A percentile compares a stretch with the other conserved stretches of the same genome.
Conservation (phyloP, 1,139 yeast species). For the Candida sojae region DNA sequence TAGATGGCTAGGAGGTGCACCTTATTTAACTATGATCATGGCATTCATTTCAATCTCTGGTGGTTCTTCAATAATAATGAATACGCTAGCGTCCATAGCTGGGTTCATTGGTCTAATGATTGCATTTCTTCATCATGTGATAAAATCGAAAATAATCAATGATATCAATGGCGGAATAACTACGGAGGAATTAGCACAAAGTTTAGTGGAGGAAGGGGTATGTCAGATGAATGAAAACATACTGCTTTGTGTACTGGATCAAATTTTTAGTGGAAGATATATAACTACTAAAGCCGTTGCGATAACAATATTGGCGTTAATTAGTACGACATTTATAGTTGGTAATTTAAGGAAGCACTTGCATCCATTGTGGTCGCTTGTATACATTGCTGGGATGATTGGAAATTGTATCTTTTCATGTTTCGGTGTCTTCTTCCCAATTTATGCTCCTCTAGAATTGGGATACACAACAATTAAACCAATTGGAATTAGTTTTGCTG, state of each 20-base stretch:
- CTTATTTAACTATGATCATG: slow-evolving; percentile 29
- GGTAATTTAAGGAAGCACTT: slow-evolving; percentile 24
- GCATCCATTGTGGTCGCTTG: slow-evolving; percentile 22
- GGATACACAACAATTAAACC: slow-evolving; percentile 26
- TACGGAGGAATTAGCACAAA: slow-evolving; percentile 16
- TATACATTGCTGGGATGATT: slow-evolving; percentile 26
- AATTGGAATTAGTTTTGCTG: slow-evolving; percentile 25
- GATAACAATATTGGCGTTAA: slow-evolving; percentile 25
- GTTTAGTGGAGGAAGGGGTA: slow-evolving; percentile 26
- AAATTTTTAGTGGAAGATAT: slow-evolving; percentile 31
- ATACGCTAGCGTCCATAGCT: slow-evolving; percentile 18
- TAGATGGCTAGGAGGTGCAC: slow-evolving; percentile 32
- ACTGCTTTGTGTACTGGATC: slow-evolving; percentile 20
- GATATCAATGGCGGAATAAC: slow-evolving; percentile 29
- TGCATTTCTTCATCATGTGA: slow-evolving; percentile 28
- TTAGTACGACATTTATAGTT: slow-evolving; percentile 24
- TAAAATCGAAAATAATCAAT: slow-evolving; percentile 28
- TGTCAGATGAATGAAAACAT: slow-evolving; percentile 25
- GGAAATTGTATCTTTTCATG: slow-evolving; percentile 23
- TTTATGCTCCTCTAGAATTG: slow-evolving; percentile 23
- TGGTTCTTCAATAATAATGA: slow-evolving; percentile 25
- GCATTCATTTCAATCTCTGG: slow-evolving; percentile 32
- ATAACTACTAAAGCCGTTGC: slow-evolving; percentile 28
- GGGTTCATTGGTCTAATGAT: slow-evolving; percentile 19
- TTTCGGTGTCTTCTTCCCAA: slow-evolving; percentile 30